These are phyloP conservation scores for Cercospora sp. DNA, from an alignment of 2,329 filamentous ascomycete species.

Conservation along the genomic window DNA sequence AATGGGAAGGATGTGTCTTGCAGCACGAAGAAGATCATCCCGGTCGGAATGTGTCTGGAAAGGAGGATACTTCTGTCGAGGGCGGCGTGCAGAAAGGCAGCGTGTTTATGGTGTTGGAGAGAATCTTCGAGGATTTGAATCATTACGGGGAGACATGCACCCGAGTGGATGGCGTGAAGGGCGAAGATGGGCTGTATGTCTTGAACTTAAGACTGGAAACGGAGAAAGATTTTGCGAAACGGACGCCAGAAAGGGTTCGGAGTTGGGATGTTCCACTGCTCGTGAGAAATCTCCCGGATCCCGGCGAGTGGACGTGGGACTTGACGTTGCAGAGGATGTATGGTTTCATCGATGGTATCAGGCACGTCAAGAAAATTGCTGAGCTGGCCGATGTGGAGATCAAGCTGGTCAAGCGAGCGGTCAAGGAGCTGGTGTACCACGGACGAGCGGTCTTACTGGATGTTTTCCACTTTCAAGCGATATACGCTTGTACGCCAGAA, in stretches of 20 bases:
- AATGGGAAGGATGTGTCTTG: slow-evolving; percentile 86
- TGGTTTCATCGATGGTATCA: slow-evolving; percentile 84
- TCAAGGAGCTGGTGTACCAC: slow-evolving; percentile 90
- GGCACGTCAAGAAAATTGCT: slow-evolving; percentile 84
- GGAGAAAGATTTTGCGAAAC: slow-evolving; percentile 68
- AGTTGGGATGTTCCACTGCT: slow-evolving; percentile 89
- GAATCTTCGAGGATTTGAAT: slow-evolving; percentile 87
- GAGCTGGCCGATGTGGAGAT: slow-evolving; percentile 82
- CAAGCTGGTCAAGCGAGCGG: slow-evolving; percentile 78
- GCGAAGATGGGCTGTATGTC: slow-evolving; percentile 25
- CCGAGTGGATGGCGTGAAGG: slow-evolving; percentile 27
- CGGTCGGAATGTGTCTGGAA: slow-evolving; percentile 34
- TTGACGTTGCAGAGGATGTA: slow-evolving; percentile 78
- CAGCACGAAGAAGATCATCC: slow-evolving; percentile 56
- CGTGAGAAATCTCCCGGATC: slow-evolving; percentile 51
- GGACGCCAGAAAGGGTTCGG: slow-evolving; percentile 72
- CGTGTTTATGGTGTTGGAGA: slow-evolving; percentile 73
- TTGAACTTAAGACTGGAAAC: slow-evolving; percentile 44
- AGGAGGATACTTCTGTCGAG: slow-evolving; percentile 32
- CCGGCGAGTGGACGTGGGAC: slow-evolving; percentile 69
- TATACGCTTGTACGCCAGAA: slow-evolving; percentile 80
- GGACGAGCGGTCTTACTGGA: slow-evolving; percentile 87
- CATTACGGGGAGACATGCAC: slow-evolving; percentile 84
- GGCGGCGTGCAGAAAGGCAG: slow-evolving; percentile 36
- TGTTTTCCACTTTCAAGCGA: slow-evolving; percentile 90